Evolutionary conservation across 305 asterid genomes (phyloP).

Genomic region (Galium porrigens): DNA sequence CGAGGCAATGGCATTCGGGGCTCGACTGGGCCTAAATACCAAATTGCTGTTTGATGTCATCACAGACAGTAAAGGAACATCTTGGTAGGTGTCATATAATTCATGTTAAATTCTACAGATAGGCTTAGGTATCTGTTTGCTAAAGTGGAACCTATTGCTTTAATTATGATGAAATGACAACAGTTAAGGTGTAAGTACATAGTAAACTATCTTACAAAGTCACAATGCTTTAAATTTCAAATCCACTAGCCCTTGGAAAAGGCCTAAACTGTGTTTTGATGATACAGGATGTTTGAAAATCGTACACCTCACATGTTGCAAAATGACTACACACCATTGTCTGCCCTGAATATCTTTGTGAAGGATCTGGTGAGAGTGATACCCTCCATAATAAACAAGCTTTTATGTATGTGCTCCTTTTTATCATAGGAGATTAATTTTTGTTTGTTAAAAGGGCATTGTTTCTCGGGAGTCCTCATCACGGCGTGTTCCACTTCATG

Average conservation of each 20-base stretch:
- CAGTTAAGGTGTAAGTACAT: not conserved
- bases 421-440: constrained; percentile 12
- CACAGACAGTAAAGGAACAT: constrained; percentile 57
- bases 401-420: constrained; percentile 10
- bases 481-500: constrained; percentile 65
- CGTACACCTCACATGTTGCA: constrained; percentile 95
- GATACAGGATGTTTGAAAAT: constrained; percentile 91
- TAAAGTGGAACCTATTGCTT: not conserved
- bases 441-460: constrained; percentile 54
- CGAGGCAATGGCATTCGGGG: constrained; percentile 88
- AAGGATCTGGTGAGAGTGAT: constrained; percentile 73
- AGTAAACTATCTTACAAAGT: not conserved
- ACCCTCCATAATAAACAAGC: not conserved
- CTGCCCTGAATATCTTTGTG: constrained; percentile 94
- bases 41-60: constrained; percentile 67
- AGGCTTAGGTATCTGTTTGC: not conserved
- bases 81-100: constrained; percentile 41
- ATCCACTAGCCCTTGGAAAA: not conserved
- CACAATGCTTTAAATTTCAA: not conserved
- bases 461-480: constrained; percentile 80
- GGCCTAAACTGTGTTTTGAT: constrained; percentile 3
- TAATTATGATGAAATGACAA: not conserved
- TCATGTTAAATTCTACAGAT: not conserved
- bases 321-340: constrained; percentile 84
- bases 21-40: constrained; percentile 75